These are phyloP conservation scores for Candida ortonii DNA, from an alignment of 805 yeast species.

Conservation along the genomic window DNA sequence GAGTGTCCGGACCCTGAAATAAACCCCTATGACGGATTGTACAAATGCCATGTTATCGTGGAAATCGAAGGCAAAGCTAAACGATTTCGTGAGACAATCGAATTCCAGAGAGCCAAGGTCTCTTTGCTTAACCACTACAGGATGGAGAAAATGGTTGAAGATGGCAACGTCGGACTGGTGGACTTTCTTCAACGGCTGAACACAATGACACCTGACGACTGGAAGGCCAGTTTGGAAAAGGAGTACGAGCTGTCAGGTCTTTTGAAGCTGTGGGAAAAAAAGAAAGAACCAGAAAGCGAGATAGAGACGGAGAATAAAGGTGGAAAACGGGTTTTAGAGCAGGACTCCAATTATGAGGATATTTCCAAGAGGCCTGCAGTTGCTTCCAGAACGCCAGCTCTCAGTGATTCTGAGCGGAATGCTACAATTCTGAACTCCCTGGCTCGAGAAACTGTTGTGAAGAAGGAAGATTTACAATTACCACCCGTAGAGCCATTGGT, in stretches of 20 bases:
- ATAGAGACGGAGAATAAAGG: too few species aligned
- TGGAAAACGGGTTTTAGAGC: too few species aligned
- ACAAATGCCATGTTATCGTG: constrained; percentile 17
- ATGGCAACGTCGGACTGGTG: constrained; percentile 13
- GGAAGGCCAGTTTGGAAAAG: constrained; percentile 14
- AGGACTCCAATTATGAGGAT: too few species aligned
- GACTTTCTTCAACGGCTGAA: constrained; percentile 19
- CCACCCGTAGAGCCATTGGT: too few species aligned
- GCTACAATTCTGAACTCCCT: too few species aligned
- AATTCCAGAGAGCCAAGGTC: constrained; percentile 17
- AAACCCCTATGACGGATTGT: constrained; percentile 18
- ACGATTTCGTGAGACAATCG: constrained; percentile 18
- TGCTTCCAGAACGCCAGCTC: too few species aligned
- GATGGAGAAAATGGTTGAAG: constrained; percentile 9
- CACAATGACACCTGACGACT: constrained; percentile 10
- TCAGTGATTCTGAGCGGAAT: too few species aligned
- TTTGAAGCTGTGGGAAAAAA: too few species aligned
- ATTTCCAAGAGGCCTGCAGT: too few species aligned
- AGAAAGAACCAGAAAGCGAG: neutral
- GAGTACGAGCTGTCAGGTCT: constrained; percentile 5
- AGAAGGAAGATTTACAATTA: too few species aligned
- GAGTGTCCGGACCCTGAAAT: constrained; percentile 9
- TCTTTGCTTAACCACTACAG: constrained; percentile 9
- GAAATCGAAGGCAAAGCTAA: constrained; percentile 18
- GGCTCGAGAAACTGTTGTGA: too few species aligned